These are phyloP conservation scores for Sphaerostilbella broomeana DNA, from an alignment of 2,329 filamentous ascomycete genomes.

Conservation along the genomic window DNA sequence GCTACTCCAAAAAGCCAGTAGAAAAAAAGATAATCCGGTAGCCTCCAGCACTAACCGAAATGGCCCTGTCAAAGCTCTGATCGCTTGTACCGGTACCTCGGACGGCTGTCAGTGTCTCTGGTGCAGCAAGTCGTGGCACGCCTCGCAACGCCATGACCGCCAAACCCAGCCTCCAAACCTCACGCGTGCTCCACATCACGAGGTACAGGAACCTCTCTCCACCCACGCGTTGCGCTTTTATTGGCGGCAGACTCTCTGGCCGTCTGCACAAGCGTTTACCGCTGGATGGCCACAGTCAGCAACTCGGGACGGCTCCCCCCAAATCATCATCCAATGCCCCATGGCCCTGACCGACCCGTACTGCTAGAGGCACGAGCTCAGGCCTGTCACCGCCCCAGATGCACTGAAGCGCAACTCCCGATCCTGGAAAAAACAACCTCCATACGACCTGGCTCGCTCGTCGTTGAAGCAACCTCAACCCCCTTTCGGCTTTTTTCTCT, in stretches of 20 bases:
- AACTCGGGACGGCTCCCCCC: slow-evolving; percentile 9
- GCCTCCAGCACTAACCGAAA: slow-evolving; percentile 1
- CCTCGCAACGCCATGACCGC: neutral
- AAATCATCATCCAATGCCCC: slow-evolving; percentile 2
- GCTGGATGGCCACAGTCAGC: slow-evolving; percentile 6
- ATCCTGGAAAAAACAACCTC: slow-evolving; percentile 13
- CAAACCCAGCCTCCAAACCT: neutral
- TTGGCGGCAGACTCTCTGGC: no score
- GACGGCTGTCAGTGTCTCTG: slow-evolving; percentile 2
- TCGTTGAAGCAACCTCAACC: slow-evolving; percentile 6
- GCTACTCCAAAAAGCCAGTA: neutral
- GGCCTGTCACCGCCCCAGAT: slow-evolving; percentile 6
- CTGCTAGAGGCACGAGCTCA: slow-evolving; percentile 2
- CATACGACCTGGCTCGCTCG: slow-evolving; percentile 4
- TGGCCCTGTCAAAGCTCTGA: slow-evolving; percentile 3
- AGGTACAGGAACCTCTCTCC: slow-evolving; percentile 14
- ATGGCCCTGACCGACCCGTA: slow-evolving; percentile 11
- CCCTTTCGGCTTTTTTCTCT: slow-evolving; percentile 12
- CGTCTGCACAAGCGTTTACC: slow-evolving; percentile 7
- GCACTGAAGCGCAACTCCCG: slow-evolving; percentile 13
- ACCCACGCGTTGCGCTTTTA: slow-evolving; percentile 6
- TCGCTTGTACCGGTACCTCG: slow-evolving; percentile 7
- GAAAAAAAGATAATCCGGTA: neutral
- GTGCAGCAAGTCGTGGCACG: neutral
- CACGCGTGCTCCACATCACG: slow-evolving; percentile 7